These are phyloP conservation scores for Aspergillus nomiae DNA, from an alignment of 2,329 filamentous ascomycete species.

Conservation along the genomic window DNA sequence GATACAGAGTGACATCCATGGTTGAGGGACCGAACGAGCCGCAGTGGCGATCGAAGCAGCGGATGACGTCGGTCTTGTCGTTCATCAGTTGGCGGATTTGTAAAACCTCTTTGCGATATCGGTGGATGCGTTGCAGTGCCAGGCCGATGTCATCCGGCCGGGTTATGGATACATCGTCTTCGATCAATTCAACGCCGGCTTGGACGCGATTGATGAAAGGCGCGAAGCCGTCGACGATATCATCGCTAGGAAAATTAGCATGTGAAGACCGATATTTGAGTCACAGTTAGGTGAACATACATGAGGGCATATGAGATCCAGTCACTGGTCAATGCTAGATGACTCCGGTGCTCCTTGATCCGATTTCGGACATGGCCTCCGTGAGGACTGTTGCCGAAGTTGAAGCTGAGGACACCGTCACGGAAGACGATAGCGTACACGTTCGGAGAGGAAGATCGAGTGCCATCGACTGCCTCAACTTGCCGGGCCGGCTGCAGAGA, in stretches of 20 bases:
- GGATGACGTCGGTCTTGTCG: slow-evolving; percentile 93
- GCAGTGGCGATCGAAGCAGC: slow-evolving; percentile 93
- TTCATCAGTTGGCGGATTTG: slow-evolving; percentile 84
- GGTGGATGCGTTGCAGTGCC: slow-evolving; percentile 81
- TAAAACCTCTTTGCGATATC: slow-evolving; percentile 87
- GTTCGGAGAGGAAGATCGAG: slow-evolving; percentile 86
- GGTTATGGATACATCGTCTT: slow-evolving; percentile 88
- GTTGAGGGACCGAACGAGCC: slow-evolving; percentile 88
- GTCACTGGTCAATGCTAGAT: slow-evolving; percentile 86
- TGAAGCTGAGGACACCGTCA: slow-evolving; percentile 89
- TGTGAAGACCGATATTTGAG: neutral
- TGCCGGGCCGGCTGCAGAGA: slow-evolving; percentile 88
- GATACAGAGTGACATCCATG: slow-evolving; percentile 89
- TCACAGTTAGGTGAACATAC: slow-evolving; percentile 51
- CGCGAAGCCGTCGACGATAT: slow-evolving; percentile 92
- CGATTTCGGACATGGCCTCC: slow-evolving; percentile 84
- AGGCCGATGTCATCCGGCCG: slow-evolving; percentile 81
- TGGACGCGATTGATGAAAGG: slow-evolving; percentile 84
- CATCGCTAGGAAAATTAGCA: slow-evolving; percentile 60
- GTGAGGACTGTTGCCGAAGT: slow-evolving; percentile 79
- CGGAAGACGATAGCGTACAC: slow-evolving; percentile 93
- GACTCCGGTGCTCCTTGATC: slow-evolving; percentile 86
- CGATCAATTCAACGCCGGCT: slow-evolving; percentile 80
- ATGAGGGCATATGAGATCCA: slow-evolving; percentile 98
- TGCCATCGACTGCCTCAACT: slow-evolving; percentile 69